phyloP scores from a whole-genome alignment of 2,329 filamentous ascomycete species.

The Dothistroma pini region DNA sequence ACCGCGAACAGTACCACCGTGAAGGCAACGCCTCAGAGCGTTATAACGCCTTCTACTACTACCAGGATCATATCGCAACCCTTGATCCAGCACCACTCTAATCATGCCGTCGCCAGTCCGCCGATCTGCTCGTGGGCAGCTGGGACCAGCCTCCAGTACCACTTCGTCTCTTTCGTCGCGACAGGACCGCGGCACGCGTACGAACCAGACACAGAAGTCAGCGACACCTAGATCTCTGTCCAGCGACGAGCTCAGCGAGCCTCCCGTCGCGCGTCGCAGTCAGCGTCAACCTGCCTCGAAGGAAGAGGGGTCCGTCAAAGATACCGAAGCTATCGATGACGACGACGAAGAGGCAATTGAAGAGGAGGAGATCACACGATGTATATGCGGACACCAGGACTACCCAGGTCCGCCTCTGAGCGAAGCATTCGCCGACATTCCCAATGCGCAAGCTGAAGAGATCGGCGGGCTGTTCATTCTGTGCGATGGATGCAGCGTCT shows the following conservation, averaged over 20 bases:
- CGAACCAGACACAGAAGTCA: slow-evolving; percentile 71
- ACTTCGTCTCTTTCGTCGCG: slow-evolving; percentile 69
- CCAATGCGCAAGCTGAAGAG: slow-evolving; percentile 68
- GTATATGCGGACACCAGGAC: slow-evolving; percentile 90
- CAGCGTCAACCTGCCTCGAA: slow-evolving; percentile 71
- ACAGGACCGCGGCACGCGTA: slow-evolving; percentile 66
- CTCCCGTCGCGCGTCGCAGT: slow-evolving; percentile 63
- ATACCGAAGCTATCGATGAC: slow-evolving; percentile 42
- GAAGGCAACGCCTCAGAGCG: slow-evolving; percentile 1
- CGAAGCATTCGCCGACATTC: slow-evolving; percentile 41
- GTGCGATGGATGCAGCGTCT: slow-evolving; percentile 96
- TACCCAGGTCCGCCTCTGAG: slow-evolving; percentile 78
- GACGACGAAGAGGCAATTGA: slow-evolving; percentile 61
- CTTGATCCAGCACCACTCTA: background rate
- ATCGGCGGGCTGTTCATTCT: slow-evolving; percentile 95
- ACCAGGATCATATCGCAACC: background rate
- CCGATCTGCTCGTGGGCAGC: slow-evolving; percentile 80
- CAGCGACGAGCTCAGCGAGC: slow-evolving; percentile 63
- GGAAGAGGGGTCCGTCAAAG: slow-evolving; percentile 40
- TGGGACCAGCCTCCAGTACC: slow-evolving; percentile 69
- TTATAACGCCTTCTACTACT: slow-evolving; percentile 5
- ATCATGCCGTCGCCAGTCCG: slow-evolving; percentile 32
- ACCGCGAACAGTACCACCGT: background rate
- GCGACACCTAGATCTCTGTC: slow-evolving; percentile 69
- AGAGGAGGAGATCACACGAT: slow-evolving; percentile 90